Evolutionary conservation across 495 filamentous ascomycete genomes (phyloP).

Genomic region (Penicillium alfredii): DNA sequence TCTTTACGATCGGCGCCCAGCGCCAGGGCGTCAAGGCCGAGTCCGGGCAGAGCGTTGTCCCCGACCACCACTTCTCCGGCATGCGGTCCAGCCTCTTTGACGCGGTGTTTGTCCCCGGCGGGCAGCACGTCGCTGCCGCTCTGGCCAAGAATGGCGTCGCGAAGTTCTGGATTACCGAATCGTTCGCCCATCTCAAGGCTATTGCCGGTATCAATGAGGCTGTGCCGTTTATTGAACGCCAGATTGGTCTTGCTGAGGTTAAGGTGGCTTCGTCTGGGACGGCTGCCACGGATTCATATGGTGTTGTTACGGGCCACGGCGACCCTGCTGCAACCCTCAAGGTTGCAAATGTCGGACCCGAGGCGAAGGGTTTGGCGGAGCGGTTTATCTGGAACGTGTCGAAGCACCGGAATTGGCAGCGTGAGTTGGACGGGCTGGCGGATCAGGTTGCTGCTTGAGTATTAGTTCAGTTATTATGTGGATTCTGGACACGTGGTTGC

Average conservation of each 20-base stretch:
- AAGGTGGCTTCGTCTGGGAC: slow-evolving; percentile 42
- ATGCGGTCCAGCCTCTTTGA: slow-evolving; percentile 86
- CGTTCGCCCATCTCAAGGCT: slow-evolving; percentile 74
- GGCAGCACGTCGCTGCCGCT: slow-evolving; percentile 51
- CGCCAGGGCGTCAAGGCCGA: slow-evolving; percentile 50
- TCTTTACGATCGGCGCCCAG: slow-evolving; percentile 64
- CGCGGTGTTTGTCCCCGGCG: slow-evolving; percentile 73
- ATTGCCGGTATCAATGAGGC: slow-evolving; percentile 70
- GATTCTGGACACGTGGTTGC: no score
- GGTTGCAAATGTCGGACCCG: slow-evolving; percentile 25
- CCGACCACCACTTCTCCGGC: slow-evolving; percentile 78
- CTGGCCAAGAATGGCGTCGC: slow-evolving; percentile 70
- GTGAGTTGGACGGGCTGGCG: slow-evolving; percentile 64
- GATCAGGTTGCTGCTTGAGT: slow-evolving; percentile 31
- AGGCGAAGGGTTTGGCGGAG: slow-evolving; percentile 57
- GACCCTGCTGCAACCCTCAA: slow-evolving; percentile 38
- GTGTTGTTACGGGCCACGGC: slow-evolving; percentile 32
- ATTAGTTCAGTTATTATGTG: neutral
- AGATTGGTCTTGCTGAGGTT: slow-evolving; percentile 48
- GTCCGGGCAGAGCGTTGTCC: slow-evolving; percentile 47
- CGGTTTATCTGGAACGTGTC: slow-evolving; percentile 62
- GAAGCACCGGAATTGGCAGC: slow-evolving; percentile 61
- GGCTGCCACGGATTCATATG: slow-evolving; percentile 55
- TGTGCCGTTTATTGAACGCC: slow-evolving; percentile 54
- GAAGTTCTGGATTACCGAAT: slow-evolving; percentile 77